Evolutionary conservation across 2,329 filamentous ascomycete species (phyloP).

Genomic region (Thelonectria discophora): DNA sequence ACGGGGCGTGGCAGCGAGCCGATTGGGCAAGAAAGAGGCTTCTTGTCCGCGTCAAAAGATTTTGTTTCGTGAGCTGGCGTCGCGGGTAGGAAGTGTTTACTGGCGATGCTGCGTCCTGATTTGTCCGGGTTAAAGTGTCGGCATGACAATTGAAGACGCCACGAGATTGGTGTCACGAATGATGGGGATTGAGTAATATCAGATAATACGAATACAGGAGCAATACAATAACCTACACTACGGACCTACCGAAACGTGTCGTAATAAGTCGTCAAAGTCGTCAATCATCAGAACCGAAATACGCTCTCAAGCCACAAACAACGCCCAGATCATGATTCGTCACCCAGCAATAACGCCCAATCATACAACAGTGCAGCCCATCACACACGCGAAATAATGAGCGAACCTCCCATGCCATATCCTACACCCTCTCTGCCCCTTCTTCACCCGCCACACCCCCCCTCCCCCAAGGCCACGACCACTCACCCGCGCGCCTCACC

Average conservation of each 20-base stretch:
- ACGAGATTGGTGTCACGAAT: not conserved
- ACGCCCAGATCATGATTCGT: too few relatives aligned
- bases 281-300: not conserved
- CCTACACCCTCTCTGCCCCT: constrained; percentile 24
- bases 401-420: constrained; percentile 11
- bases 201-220: not conserved
- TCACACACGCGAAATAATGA: not conserved
- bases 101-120: constrained; percentile 11
- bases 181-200: not conserved
- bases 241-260: too few relatives aligned
- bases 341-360: not conserved
- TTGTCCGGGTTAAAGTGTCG: constrained; percentile 16
- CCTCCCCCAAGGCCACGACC: constrained; percentile 23
- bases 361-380: constrained; percentile 2
- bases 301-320: too few relatives aligned
- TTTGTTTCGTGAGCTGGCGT: constrained; percentile 25
- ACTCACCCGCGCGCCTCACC: constrained; percentile 10
- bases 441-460: constrained; percentile 10
- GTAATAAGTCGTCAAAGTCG: not conserved
- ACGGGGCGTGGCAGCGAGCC: constrained; percentile 1
- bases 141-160: constrained; percentile 16
- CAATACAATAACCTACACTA: too few relatives aligned
- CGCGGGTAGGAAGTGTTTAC: constrained; percentile 18
- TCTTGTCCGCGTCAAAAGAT: too few relatives aligned
- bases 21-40: constrained; percentile 8